Percentiles rank a stretch among this genome's conserved stretches.
phyloP scores from a whole-genome alignment of 139 green algal species.

The Chlorella sorokiniana region DNA sequence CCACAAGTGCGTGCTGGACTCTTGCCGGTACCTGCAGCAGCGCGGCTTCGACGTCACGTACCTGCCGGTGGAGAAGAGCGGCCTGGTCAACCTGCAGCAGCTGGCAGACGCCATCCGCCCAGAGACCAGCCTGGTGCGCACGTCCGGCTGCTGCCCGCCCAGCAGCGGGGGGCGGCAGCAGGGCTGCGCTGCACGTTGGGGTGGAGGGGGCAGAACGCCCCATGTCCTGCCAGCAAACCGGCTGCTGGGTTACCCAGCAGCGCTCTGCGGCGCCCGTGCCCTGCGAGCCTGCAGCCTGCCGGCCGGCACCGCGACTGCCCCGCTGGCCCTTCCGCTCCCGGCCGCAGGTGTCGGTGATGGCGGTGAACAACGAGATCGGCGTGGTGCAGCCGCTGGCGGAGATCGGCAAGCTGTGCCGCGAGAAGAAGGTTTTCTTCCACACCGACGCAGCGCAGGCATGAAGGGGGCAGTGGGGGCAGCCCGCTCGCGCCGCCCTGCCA shows the following conservation, averaged over 20 bases:
- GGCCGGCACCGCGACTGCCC: not conserved
- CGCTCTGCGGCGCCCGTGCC: too few relatives aligned
- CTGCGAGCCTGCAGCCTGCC: too few relatives aligned
- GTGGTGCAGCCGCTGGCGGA: conserved; percentile 90
- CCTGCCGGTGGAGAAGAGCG: conserved; percentile 88
- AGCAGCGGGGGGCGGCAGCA: too few relatives aligned
- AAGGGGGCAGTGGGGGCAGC: not conserved
- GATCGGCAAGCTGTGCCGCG: conserved; percentile 88
- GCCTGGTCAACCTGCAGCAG: conserved; percentile 84
- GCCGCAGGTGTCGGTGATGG: conserved; percentile 83
- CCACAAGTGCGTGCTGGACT: conserved; percentile 99
- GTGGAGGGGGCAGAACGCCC: too few relatives aligned
- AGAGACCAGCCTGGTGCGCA: conserved; percentile 86
- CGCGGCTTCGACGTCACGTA: conserved; percentile 94
- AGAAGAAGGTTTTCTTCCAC: conserved; percentile 93
- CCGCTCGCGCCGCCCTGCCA: not conserved
- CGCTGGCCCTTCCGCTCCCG: not conserved
- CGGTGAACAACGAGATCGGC: conserved; percentile 99
- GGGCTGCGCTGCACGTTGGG: too few relatives aligned
- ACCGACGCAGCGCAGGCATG: conserved; percentile 84
- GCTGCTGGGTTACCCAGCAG: too few relatives aligned
- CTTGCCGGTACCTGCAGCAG: conserved; percentile 89
- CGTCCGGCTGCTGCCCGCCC: too few relatives aligned
- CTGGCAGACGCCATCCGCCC: conserved; percentile 80
- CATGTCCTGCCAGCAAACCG: too few relatives aligned